Evolutionary conservation across 2,329 filamentous ascomycete genomes (phyloP).

Genomic region (Colletotrichum cuscutae): DNA sequence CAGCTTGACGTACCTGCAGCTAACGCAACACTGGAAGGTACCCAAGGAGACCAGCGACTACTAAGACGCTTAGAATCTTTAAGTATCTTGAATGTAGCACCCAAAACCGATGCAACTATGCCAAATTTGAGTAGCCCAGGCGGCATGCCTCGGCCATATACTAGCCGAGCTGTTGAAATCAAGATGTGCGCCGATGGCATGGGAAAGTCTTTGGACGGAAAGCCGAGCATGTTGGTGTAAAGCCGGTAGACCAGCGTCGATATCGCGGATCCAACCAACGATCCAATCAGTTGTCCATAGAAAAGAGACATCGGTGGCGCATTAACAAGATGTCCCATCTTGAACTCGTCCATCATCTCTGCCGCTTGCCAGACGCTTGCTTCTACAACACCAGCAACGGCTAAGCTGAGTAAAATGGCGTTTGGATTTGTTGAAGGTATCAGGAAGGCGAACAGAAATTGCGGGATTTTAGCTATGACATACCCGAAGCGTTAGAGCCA

Average conservation of each 20-base stretch:
- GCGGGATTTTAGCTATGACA: background rate
- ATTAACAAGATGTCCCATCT: background rate
- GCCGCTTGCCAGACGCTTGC: conserved; percentile 8
- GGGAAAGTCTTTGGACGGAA: background rate
- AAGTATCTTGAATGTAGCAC: background rate
- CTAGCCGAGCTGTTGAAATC: background rate
- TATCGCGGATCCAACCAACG: background rate
- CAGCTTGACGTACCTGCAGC: background rate
- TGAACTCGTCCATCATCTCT: conserved; percentile 10
- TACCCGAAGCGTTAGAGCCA: background rate
- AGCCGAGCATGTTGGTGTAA: background rate
- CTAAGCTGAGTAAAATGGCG: conserved; percentile 1
- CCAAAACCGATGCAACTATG: background rate
- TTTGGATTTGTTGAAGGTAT: conserved; percentile 1
- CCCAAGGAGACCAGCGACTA: background rate
- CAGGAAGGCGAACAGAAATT: background rate
- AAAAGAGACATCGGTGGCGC: background rate
- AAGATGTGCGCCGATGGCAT: conserved; percentile 9
- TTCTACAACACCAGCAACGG: background rate
- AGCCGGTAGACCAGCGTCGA: conserved; percentile 1
- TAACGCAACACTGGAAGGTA: conserved; percentile 1
- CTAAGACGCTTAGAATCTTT: background rate
- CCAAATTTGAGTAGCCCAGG: background rate
- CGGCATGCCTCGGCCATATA: background rate
- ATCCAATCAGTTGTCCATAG: conserved; percentile 1